Base-by-base conservation (phyloP, 495 filamentous ascomycete genomes). In the Articulospora tetracladia region DNA sequence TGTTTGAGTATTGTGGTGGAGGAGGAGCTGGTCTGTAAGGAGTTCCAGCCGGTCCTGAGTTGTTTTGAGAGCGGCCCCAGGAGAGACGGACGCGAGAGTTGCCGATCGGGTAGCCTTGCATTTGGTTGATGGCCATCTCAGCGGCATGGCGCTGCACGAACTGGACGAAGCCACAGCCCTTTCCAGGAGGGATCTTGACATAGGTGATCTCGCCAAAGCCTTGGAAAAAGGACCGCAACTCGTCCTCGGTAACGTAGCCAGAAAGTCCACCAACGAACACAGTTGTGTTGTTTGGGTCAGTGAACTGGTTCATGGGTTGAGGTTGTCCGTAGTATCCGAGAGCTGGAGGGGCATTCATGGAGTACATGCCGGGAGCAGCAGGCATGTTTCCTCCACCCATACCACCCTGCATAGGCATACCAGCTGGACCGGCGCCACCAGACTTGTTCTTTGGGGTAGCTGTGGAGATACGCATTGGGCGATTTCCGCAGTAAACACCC, bases 41-140 rank as follows among this genome's bases (percentile, higher is more conserved):
- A 61, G 95, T 99, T 61, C 95, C 95, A 57, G 95, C 94, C 57
- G 89, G 89, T 55, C 94, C 94, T 54, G 94, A 98, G 79, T 99
- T 99, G 83, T 99, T 99, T 83, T 99, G 94, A 48, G 88, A 93
- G 57, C 94, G 90, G 58, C 94, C 94, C 94, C 94, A 99, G 68
- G 90, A 94, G 64, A 99, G 83, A 66, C 94, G 91, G 46, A 99
- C 94, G 56, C 94, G 90, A 19, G 94, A 99, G 79, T 99, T 99
- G 53, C 94, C 94, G 67, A 99, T 99, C 39, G 94, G 94, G 75
- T 98, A 99, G 36, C 94, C 94, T 76, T 99, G 94, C 94, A 99
- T 99, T 77, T 99, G 94, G 79, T 99, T 99, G 81, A 99, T 99
- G 57, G 94, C 94, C 94, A 99, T 99, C 79, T 99, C 94, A 22